Evolutionary conservation across 2,329 filamentous ascomycete genomes (phyloP).

Genomic region (Ophioceras dolichostomum): DNA sequence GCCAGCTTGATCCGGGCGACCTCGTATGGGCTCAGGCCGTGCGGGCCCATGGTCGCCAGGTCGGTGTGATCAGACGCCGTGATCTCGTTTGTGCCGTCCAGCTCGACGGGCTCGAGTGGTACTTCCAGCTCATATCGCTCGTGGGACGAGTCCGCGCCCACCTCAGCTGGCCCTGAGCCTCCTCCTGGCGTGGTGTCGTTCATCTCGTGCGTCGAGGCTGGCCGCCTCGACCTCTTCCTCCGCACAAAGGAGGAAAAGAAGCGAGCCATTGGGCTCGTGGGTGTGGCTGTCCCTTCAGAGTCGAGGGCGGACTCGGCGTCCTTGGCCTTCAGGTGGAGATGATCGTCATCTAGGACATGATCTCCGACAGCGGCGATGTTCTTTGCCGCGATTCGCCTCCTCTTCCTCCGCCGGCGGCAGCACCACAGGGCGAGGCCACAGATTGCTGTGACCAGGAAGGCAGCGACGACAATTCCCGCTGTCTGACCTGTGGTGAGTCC

Average conservation of each 20-base stretch:
- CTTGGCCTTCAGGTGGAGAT: conserved; percentile 19
- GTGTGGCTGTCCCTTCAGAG: conserved; percentile 15
- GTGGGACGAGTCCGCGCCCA: conserved; percentile 29
- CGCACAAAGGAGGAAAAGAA: conserved; percentile 31
- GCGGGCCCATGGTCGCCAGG: conserved; percentile 24
- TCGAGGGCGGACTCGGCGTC: conserved; percentile 19
- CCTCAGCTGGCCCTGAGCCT: conserved; percentile 23
- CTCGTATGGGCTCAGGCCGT: conserved; percentile 35
- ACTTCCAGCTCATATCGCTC: conserved; percentile 41
- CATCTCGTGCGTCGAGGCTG: conserved; percentile 10
- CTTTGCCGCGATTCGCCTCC: conserved; percentile 11
- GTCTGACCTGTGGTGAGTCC: conserved; percentile 27
- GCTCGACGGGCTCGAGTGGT: conserved; percentile 31
- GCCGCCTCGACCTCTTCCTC: conserved; percentile 18
- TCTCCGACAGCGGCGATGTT: too few species aligned
- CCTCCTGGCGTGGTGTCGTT: conserved; percentile 16
- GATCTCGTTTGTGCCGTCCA: conserved; percentile 30
- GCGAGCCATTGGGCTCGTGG: conserved; percentile 21
- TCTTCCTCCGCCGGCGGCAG: conserved; percentile 20
- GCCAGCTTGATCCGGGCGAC: conserved; percentile 36
- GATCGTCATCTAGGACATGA: neutral
- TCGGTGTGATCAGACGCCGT: conserved; percentile 23
- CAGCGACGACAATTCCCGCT: conserved; percentile 32
- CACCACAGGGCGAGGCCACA: conserved; percentile 15
- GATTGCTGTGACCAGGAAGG: conserved; percentile 20